Base-by-base conservation (phyloP, 805 yeast genomes). In the Myxozyma nipponensis region DNA sequence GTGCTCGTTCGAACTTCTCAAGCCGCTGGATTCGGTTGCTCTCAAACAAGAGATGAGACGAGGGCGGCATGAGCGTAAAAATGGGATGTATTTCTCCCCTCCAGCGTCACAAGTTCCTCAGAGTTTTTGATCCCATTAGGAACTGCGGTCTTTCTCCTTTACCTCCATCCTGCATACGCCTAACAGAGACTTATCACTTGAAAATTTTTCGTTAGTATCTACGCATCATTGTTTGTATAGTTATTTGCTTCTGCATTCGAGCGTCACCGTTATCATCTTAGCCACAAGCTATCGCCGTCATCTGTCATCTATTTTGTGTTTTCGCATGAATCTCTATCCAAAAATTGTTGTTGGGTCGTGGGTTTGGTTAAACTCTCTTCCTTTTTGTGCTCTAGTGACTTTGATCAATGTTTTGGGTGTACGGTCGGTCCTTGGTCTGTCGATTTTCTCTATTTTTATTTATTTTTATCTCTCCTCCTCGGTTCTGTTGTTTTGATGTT, bases 21-120 rank as follows among this genome's bases (percentile, higher is more conserved):
- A 93, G 69, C 98, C 98, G 6, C 74, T 93, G 61, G 98, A 91
- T 69, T 80, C 95, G 45, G 84, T 85, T 18, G 96, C 96, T 3
- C 77, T 93, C 69, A 90, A 91, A 65, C 96, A 86, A 66, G 93
- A 88, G 44, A 88, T 91, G 97, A 84, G 84, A 60, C 49, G 63
- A 13, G 58, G 62, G 7, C 47, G 86, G 62, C 84, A 85, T 55
- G 96, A 90, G 66, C 74, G 98, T 59, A 78, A 85, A 60, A 67
- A 75, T 46, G 90, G 63, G 23, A 52, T 59, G 51, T 49, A 57
- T 32, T 43, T 60, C 6, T 56, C 61, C 39, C 63, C 63, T 53
- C 62, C 61, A 17, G 63, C 63, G 9, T 39, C 58, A 24, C 57
- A 56, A 26, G 62, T 50, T n/a, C 61, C 62, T 5, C 62, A 59